Evolutionary conservation across 225 moss, liverwort and hornwort species (phyloP).

Genomic region (Neckera pumila): DNA sequence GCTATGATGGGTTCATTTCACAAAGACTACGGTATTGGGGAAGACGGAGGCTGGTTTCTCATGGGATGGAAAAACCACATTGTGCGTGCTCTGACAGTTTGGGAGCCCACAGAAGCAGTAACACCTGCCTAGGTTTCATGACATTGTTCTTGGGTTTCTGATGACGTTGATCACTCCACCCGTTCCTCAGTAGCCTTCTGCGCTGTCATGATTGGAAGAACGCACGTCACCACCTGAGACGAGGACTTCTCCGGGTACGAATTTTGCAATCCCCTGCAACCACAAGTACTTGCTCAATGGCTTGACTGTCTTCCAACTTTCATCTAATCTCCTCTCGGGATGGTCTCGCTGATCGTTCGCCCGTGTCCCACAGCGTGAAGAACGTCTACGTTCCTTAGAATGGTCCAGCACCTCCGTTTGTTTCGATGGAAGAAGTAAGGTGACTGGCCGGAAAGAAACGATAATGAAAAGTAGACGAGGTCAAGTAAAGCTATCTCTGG

Average conservation of each 20-base stretch:
- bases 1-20: constrained; percentile 45
- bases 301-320: background rate
- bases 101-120: constrained; percentile 27
- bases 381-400: background rate
- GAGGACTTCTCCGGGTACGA: background rate
- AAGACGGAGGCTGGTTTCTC: constrained; percentile 66
- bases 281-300: background rate
- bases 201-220: background rate
- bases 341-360: background rate
- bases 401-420: background rate
- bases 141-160: background rate
- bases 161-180: background rate
- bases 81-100: constrained; percentile 45
- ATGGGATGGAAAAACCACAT: constrained; percentile 77
- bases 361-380: background rate
- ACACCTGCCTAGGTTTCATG: background rate
- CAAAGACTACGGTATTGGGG: constrained; percentile 49
- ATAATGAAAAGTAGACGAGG: background rate
- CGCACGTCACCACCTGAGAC: background rate
- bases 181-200: background rate
- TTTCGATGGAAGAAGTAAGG: background rate
- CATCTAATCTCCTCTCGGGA: background rate
- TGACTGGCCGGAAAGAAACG: background rate
- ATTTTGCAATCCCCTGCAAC: background rate
- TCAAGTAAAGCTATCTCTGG: background rate